These are phyloP conservation scores for Fusarium fujikuroi DNA, from an alignment of 2,329 filamentous ascomycete genomes.

Conservation along the genomic window DNA sequence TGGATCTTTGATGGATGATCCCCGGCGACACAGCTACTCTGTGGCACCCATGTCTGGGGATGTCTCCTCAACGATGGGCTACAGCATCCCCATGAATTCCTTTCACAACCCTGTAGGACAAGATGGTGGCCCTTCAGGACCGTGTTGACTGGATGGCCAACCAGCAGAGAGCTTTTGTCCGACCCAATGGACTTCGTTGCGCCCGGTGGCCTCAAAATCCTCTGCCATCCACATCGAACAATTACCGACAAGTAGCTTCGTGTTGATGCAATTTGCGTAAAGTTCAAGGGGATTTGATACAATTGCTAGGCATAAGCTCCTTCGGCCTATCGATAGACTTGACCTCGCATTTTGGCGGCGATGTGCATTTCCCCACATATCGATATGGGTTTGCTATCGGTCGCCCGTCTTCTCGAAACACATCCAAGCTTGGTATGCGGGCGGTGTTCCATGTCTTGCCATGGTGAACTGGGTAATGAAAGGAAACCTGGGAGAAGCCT, in stretches of 20 bases:
- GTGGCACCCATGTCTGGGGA: conserved; percentile 36
- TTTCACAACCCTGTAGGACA: conserved; percentile 36
- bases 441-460: not conserved
- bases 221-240: not conserved
- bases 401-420: not conserved
- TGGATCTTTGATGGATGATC: conserved; percentile 41
- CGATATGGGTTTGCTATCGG: not conserved
- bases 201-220: not conserved
- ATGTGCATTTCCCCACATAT: not conserved
- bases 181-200: not conserved
- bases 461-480: not conserved
- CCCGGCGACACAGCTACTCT: conserved; percentile 42
- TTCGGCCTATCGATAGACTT: not conserved
- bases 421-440: not conserved
- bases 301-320: not conserved
- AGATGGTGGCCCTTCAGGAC: conserved; percentile 33
- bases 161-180: conserved; percentile 9
- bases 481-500: not conserved
- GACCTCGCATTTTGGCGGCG: not conserved
- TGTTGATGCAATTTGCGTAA: not conserved
- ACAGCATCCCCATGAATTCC: conserved; percentile 41
- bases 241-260: not conserved
- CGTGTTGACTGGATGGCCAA: conserved; percentile 37
- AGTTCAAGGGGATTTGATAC: not conserved
- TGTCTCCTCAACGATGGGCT: conserved; percentile 37